A percentile compares a stretch with the other conserved stretches of the same genome.
Conservation (phyloP, 768 basidiomycete species). For the Kwoniella sp. region DNA sequence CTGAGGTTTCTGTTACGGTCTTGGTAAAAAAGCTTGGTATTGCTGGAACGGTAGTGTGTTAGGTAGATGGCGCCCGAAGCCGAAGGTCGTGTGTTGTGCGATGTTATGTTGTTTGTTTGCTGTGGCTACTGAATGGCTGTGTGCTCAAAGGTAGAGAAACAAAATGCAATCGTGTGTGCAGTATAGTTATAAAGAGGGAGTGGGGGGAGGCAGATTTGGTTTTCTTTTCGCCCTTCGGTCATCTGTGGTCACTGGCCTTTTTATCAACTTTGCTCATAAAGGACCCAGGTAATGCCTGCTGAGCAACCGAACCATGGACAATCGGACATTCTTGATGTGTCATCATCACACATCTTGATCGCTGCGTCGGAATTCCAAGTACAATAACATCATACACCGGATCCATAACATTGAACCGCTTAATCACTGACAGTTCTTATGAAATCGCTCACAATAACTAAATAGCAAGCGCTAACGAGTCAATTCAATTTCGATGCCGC, state of each 20-base stretch:
- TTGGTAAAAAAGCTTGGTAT: slow-evolving; percentile 1
- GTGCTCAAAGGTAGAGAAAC: too few relatives aligned
- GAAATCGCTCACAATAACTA: neutral
- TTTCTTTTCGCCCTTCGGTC: neutral
- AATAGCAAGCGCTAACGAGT: neutral
- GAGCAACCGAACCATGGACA: too few relatives aligned
- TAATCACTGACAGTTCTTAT: neutral
- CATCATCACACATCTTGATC: neutral
- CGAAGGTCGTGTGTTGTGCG: neutral
- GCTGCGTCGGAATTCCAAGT: neutral
- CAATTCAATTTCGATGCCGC: neutral
- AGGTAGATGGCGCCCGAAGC: neutral
- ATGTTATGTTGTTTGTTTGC: too few relatives aligned
- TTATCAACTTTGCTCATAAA: too few relatives aligned
- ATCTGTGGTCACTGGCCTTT: neutral
- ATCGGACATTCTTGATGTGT: neutral
- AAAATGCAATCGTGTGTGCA: neutral
- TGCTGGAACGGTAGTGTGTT: neutral
- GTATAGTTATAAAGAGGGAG: neutral
- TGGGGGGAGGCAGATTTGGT: neutral
- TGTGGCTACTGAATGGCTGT: too few relatives aligned
- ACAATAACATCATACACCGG: neutral
- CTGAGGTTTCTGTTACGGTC: neutral
- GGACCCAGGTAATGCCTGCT: too few relatives aligned
- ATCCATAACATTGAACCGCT: neutral